Evolutionary conservation across 2,329 filamentous ascomycete species (phyloP).

Genomic region (Myrmaecium sp.): DNA sequence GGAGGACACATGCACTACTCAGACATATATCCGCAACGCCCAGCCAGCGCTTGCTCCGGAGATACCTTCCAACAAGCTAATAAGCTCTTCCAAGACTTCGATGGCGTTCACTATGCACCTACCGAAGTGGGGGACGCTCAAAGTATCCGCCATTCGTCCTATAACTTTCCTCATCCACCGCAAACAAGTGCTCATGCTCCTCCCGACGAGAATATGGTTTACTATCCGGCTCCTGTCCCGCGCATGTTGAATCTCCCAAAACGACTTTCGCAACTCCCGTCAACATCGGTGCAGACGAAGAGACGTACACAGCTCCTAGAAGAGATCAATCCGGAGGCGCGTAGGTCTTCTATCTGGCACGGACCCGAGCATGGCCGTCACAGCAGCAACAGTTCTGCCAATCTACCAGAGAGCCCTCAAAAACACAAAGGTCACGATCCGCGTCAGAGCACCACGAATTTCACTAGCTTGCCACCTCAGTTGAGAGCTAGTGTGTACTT

Average conservation of each 20-base stretch:
- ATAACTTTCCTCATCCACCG: slow-evolving; percentile 9
- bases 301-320: slow-evolving; percentile 58
- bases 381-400: too few relatives aligned
- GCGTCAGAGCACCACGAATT: slow-evolving; percentile 20
- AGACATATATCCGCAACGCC: slow-evolving; percentile 23
- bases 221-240: slow-evolving; percentile 87
- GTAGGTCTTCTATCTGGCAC: slow-evolving; percentile 35
- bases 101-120: slow-evolving; percentile 58
- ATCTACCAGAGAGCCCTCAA: slow-evolving; percentile 2
- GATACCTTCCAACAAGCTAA: slow-evolving; percentile 50
- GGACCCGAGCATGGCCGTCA: slow-evolving; percentile 9
- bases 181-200: too few relatives aligned
- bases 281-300: slow-evolving; percentile 45
- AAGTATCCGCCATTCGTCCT: slow-evolving; percentile 30
- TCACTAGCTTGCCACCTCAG: slow-evolving; percentile 56
- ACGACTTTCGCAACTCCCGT: slow-evolving; percentile 60
- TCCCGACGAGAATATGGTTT: slow-evolving; percentile 70
- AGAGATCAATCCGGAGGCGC: slow-evolving; percentile 38
- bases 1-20: slow-evolving; percentile 3
- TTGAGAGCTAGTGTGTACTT: slow-evolving; percentile 86
- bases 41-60: slow-evolving; percentile 36
- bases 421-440: slow-evolving; percentile 14
- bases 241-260: slow-evolving; percentile 86
- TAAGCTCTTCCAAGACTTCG: slow-evolving; percentile 61
- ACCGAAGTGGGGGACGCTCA: slow-evolving; percentile 13